A percentile compares a stretch with the other conserved stretches of the same genome.
Conservation (phyloP, 768 basidiomycete genomes). For the Cubamyces sp. region DNA sequence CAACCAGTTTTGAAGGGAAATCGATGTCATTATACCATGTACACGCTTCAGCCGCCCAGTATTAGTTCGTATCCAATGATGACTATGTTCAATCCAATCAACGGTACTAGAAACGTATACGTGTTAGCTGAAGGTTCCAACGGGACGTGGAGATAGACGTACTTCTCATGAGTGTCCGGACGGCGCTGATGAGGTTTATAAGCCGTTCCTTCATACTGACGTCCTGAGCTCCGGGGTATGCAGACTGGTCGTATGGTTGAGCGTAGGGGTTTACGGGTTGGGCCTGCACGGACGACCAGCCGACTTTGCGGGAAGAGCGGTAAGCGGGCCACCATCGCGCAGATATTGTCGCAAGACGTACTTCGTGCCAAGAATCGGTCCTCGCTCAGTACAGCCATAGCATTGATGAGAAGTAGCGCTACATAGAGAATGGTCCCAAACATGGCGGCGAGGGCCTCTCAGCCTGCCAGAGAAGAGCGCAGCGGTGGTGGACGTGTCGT, state of each 20-base stretch:
- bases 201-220: constrained; percentile 81
- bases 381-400: constrained; percentile 93
- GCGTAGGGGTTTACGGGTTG: constrained; percentile 65
- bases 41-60: constrained; percentile 51
- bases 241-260: constrained; percentile 68
- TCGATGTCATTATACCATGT: constrained; percentile 22
- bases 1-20: constrained; percentile 43
- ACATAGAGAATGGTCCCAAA: constrained; percentile 84
- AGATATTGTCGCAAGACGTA: constrained; percentile 44
- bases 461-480: constrained; percentile 21
- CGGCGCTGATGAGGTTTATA: constrained; percentile 92
- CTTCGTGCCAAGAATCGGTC: constrained; percentile 94
- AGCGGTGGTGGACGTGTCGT: constrained; percentile 29
- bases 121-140: constrained; percentile 14
- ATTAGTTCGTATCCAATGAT: constrained; percentile 87
- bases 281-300: constrained; percentile 78
- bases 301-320: constrained; percentile 58
- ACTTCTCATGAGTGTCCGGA: constrained; percentile 98
- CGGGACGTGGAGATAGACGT: constrained; percentile 42
- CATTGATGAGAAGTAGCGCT: constrained; percentile 86
- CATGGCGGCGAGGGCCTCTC: neutral
- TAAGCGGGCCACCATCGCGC: constrained; percentile 5
- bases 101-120: constrained; percentile 70
- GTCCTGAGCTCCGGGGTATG: constrained; percentile 57
- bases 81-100: constrained; percentile 85